Evolutionary conservation across 2,329 filamentous ascomycete species (phyloP), one percentile per base, ranked within the genome.

Genomic region (Beauveria pseudobassiana): DNA sequence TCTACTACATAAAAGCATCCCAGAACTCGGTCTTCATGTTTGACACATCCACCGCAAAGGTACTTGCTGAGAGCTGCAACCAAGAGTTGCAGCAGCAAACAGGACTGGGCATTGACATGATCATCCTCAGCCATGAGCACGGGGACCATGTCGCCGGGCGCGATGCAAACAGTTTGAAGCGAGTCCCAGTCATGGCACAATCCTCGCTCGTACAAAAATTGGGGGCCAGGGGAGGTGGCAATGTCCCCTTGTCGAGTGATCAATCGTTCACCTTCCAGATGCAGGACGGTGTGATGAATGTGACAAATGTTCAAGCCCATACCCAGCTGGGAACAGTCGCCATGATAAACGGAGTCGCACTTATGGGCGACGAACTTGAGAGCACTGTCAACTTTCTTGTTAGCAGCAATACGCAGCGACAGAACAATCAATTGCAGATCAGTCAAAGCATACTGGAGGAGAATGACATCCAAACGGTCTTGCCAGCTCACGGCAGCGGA

Each of bases 111-210:
- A 57, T 57, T 22, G 54, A 57, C 28, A 48, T 24, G 54, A 30
- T 57, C n/a, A 48, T 57, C 12, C 26, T 57, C 4, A 57, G 54
- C 43, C 54, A 57, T n/a, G 54, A 57, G 54, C 54, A 57, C 26
- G 54, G 43, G 7, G 54, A 57, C 43, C 54, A 57, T 38, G 54
- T 57, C n/a, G 22, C 54, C 5, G 54, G 54, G 7, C 54, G 54
- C 54, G 10, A 57, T 8, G 54, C 54, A 5, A 48, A 22, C n/a
- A 57, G 43, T 20, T 12, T 57, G n/a, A 34, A 22, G n/a, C 14
- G 26, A 10, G 54, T 48, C 10, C 54, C 54, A 14, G 28, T 57
- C n/a, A 30, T 57, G n/a, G 54, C 54, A 20, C 54, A 57, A 10
- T 28, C 34, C n/a, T 38, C 54, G 28, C 54, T 57, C 10, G 43